These are phyloP conservation scores for Cutaneotrichosporon mucoides DNA, from an alignment of 1,284 basidiomycete species.

Conservation along the genomic window DNA sequence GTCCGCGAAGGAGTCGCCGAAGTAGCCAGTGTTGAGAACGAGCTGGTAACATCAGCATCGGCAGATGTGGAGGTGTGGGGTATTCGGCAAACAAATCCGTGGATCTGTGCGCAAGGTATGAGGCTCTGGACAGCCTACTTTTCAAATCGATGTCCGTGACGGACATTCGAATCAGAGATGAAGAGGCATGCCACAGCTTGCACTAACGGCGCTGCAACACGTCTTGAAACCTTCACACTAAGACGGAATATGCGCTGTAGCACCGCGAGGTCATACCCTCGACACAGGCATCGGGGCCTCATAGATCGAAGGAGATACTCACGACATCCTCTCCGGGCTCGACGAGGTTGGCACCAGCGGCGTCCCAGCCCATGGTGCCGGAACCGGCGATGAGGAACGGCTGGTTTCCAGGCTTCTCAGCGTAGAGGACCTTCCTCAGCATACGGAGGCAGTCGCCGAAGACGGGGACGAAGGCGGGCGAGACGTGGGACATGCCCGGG, in stretches of 20 bases:
- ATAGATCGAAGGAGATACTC: conserved; percentile 7
- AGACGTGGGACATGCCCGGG: conserved; percentile 81
- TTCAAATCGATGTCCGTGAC: background rate
- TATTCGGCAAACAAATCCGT: background rate
- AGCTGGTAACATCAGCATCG: conserved; percentile 30
- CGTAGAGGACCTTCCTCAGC: conserved; percentile 73
- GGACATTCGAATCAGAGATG: no score
- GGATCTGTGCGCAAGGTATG: background rate
- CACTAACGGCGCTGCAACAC: background rate
- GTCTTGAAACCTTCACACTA: background rate
- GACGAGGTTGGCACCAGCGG: conserved; percentile 73
- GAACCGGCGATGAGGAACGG: conserved; percentile 88
- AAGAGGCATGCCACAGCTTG: background rate
- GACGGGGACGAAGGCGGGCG: conserved; percentile 81
- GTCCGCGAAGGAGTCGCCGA: conserved; percentile 77
- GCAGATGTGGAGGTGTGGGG: no score
- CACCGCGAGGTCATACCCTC: no score
- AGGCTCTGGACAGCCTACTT: background rate
- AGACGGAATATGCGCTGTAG: no score
- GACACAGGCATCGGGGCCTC: no score
- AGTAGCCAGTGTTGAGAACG: conserved; percentile 70
- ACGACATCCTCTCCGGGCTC: conserved; percentile 73
- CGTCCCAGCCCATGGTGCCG: conserved; percentile 87
- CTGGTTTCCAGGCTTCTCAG: conserved; percentile 60
- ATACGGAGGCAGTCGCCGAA: conserved; percentile 88